These are phyloP conservation scores for Amniculicola lignicola DNA, from an alignment of 495 filamentous ascomycete species.

Conservation along the genomic window DNA sequence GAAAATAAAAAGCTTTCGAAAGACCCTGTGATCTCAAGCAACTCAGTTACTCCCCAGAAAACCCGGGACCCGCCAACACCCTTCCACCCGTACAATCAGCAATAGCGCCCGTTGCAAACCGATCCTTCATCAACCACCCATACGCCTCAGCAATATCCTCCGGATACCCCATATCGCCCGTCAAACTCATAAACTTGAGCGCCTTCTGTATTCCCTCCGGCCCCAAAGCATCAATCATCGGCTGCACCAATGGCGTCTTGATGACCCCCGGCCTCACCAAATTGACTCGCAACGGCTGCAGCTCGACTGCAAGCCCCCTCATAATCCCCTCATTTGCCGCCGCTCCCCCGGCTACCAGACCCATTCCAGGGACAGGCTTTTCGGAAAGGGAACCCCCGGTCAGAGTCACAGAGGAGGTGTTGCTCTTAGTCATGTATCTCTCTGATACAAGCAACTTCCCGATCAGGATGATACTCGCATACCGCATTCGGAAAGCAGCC, in stretches of 20 bases:
- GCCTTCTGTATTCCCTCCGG: conserved; percentile 36
- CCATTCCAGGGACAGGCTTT: conserved; percentile 50
- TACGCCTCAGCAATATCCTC: conserved; percentile 65
- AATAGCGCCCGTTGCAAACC: conserved; percentile 49
- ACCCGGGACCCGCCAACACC: conserved; percentile 6
- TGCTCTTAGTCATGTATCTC: conserved; percentile 45
- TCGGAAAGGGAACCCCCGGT: conserved; percentile 51
- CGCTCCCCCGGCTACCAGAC: conserved; percentile 43
- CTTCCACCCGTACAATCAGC: conserved; percentile 25
- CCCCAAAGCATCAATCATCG: conserved; percentile 39
- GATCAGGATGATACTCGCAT: conserved; percentile 51
- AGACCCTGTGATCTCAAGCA: too few species aligned
- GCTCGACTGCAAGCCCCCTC: conserved; percentile 54
- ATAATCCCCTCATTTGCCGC: conserved; percentile 44
- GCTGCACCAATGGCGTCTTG: conserved; percentile 51
- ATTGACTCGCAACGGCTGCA: conserved; percentile 61
- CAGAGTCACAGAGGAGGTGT: conserved; percentile 51
- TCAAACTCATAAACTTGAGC: conserved; percentile 40
- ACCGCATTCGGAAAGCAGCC: conserved; percentile 42
- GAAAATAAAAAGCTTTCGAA: too few species aligned
- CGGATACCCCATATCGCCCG: conserved; percentile 48
- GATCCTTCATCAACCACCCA: conserved; percentile 62
- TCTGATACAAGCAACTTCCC: conserved; percentile 46
- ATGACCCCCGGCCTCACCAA: conserved; percentile 55
- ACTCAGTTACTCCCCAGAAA: too few species aligned